A percentile compares a stretch with the other conserved stretches of the same genome.
These are phyloP conservation scores for Brasenia schreberi DNA, from an alignment of 164 flowering plant genomes.

Conservation along the genomic window DNA sequence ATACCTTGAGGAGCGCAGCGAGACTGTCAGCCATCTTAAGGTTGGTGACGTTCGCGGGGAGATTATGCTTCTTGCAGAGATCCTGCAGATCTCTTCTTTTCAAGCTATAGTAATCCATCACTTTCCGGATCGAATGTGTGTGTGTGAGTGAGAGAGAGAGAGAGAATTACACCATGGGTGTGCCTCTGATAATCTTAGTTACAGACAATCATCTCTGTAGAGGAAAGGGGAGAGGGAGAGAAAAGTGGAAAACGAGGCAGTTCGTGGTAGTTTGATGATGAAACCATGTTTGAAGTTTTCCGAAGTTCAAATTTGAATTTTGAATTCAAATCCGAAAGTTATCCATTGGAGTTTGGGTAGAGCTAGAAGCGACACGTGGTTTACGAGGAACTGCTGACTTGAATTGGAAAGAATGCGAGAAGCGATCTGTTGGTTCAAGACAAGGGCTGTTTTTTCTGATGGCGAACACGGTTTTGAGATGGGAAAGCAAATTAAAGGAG, in stretches of 20 bases:
- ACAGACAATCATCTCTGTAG: no score
- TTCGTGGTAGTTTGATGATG: not conserved
- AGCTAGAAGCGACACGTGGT: no score
- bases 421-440: no score
- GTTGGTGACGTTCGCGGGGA: constrained; percentile 51
- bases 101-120: constrained; percentile 40
- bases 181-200: no score
- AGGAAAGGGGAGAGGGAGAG: not conserved
- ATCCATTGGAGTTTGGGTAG: no score
- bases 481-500: no score
- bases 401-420: no score
- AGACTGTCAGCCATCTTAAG: constrained; percentile 41
- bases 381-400: no score
- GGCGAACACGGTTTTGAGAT: no score
- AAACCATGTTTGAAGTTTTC: not conserved
- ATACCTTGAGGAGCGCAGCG: constrained; percentile 29
- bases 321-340: not conserved
- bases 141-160: not conserved
- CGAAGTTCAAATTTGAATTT: not conserved
- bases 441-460: no score
- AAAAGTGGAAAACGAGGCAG: constrained; percentile 1
- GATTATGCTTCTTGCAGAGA: constrained; percentile 44
- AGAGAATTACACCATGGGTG: not conserved
- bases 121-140: not conserved
- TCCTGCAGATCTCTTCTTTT: constrained; percentile 45